A percentile compares a stretch with the other conserved stretches of the same genome.
phyloP scores from a whole-genome alignment of 2,329 filamentous ascomycete species.

The Akanthomyces muscarius region DNA sequence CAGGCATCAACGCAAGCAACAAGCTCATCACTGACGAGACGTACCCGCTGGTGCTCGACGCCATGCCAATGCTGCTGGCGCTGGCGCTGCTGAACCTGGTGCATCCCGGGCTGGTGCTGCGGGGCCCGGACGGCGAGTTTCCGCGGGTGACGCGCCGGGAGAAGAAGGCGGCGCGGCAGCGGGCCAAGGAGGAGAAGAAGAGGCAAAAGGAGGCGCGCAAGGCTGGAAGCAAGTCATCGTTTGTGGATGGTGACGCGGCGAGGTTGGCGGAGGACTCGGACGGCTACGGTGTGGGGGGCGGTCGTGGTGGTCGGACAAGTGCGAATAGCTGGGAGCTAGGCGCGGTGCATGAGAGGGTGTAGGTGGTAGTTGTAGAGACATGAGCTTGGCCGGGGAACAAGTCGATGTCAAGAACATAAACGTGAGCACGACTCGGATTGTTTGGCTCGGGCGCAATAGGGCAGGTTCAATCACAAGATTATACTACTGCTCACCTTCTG shows the following conservation, averaged over 20 bases:
- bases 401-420: not conserved
- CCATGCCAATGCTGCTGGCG: slow-evolving; percentile 51
- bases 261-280: not conserved
- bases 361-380: not conserved
- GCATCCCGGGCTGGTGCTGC: slow-evolving; percentile 46
- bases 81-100: slow-evolving; percentile 39
- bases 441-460: too few species aligned
- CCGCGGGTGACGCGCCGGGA: slow-evolving; percentile 38
- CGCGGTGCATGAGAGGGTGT: not conserved
- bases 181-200: slow-evolving; percentile 31
- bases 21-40: slow-evolving; percentile 46
- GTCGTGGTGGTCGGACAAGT: not conserved
- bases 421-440: not conserved
- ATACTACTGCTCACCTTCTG: too few species aligned
- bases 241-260: not conserved
- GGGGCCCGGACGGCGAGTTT: slow-evolving; percentile 44
- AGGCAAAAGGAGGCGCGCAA: slow-evolving; percentile 25
- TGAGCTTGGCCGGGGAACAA: too few species aligned
- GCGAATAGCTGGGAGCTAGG: not conserved
- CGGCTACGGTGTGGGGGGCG: not conserved
- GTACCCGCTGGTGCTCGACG: slow-evolving; percentile 50
- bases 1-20: slow-evolving; percentile 40
- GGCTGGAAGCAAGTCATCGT: slow-evolving; percentile 16
- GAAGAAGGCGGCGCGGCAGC: slow-evolving; percentile 40
- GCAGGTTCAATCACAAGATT: not conserved